These are phyloP conservation scores for Candida chilensis DNA, from an alignment of 805 yeast species.

Conservation along the genomic window DNA sequence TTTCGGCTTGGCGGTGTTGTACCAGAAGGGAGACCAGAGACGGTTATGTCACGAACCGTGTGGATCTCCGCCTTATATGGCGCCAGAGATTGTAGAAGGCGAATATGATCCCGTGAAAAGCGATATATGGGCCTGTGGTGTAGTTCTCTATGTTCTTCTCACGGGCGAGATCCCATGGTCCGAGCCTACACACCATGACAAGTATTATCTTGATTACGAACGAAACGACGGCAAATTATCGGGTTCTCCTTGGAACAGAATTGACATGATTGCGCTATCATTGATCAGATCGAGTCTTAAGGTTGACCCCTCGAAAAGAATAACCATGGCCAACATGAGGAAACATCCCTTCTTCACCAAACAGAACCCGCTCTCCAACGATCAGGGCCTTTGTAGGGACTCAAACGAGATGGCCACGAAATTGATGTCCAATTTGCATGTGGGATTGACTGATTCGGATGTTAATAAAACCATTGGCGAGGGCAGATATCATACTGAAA, in stretches of 20 bases:
- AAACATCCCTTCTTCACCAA: slow-evolving; percentile 49
- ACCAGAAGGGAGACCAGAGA: slow-evolving; percentile 29
- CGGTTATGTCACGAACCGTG: slow-evolving; percentile 44
- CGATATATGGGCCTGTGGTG: slow-evolving; percentile 68
- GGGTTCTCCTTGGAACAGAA: slow-evolving; percentile 44
- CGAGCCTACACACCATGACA: slow-evolving; percentile 45
- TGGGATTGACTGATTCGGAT: slow-evolving; percentile 43
- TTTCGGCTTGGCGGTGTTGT: slow-evolving; percentile 66
- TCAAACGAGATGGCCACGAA: slow-evolving; percentile 41
- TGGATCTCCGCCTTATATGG: slow-evolving; percentile 73
- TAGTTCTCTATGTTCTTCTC: slow-evolving; percentile 50
- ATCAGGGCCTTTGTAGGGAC: slow-evolving; percentile 42
- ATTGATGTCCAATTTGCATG: slow-evolving; percentile 40
- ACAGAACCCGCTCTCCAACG: slow-evolving; percentile 29
- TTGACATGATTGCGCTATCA: slow-evolving; percentile 40
- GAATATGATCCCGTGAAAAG: slow-evolving; percentile 47
- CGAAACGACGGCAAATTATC: slow-evolving; percentile 35
- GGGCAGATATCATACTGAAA: slow-evolving; percentile 3
- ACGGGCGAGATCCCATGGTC: slow-evolving; percentile 72
- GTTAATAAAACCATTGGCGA: slow-evolving; percentile 9
- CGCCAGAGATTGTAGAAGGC: slow-evolving; percentile 54
- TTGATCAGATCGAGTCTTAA: slow-evolving; percentile 44
- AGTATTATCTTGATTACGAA: slow-evolving; percentile 31
- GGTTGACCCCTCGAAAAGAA: slow-evolving; percentile 35
- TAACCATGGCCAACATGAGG: slow-evolving; percentile 26